phyloP scores from a whole-genome alignment of 306 rosid species.

The Lablab purpureus region DNA sequence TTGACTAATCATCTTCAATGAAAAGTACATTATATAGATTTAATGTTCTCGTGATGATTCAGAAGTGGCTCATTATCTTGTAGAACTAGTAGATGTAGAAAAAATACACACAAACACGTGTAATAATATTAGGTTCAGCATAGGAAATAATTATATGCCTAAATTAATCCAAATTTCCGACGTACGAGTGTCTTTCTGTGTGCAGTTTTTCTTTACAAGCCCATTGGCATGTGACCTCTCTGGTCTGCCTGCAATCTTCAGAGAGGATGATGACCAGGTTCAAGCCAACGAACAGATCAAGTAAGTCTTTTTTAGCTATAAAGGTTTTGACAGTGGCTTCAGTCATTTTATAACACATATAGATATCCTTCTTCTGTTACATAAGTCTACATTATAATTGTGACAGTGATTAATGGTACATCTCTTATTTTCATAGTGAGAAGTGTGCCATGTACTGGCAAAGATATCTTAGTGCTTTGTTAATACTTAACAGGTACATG shows the following conservation, averaged over 20 bases:
- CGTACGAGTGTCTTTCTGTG: slow-evolving; percentile 26
- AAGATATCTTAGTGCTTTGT: slow-evolving; percentile 5
- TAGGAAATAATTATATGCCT: slow-evolving; percentile 27
- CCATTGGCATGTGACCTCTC: slow-evolving; percentile 84
- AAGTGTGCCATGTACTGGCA: background rate
- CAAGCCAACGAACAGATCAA: slow-evolving; percentile 67
- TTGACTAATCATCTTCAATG: background rate
- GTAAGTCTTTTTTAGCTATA: slow-evolving; percentile 58
- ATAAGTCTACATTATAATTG: background rate
- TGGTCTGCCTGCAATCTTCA: slow-evolving; percentile 67
- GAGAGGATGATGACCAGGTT: slow-evolving; percentile 56
- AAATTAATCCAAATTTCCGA: slow-evolving; percentile 20
- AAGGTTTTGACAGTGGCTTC: slow-evolving; percentile 12
- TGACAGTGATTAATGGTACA: slow-evolving; percentile 9
- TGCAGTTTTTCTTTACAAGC: slow-evolving; percentile 85
- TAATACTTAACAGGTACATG: slow-evolving; percentile 54
- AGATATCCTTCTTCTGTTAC: background rate
- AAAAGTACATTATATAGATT: slow-evolving; percentile 8
- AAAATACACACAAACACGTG: slow-evolving; percentile 1
- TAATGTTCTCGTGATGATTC: slow-evolving; percentile 1
- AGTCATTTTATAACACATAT: slow-evolving; percentile 23
- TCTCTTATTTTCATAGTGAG: slow-evolving; percentile 2
- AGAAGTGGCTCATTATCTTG: background rate
- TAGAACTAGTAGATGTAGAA: background rate
- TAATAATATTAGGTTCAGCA: background rate